Evolutionary conservation across 768 basidiomycete genomes (phyloP).

Genomic region (Amanita exitialis): DNA sequence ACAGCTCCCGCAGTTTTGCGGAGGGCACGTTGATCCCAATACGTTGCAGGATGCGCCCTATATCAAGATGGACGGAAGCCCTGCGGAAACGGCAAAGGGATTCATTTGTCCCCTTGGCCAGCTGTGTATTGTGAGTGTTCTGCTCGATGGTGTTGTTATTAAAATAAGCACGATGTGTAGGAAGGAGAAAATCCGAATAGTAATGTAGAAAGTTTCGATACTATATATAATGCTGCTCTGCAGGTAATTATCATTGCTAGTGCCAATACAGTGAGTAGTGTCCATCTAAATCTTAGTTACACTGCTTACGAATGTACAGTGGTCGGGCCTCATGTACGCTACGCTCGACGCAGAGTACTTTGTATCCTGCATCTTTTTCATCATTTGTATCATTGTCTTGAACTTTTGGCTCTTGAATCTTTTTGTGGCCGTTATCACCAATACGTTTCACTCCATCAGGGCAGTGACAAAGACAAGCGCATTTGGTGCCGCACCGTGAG

Average conservation of each 20-base stretch:
- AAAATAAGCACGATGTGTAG: constrained; percentile 20
- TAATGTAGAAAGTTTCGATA: constrained; percentile 78
- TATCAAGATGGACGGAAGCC: constrained; percentile 19
- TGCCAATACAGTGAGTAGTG: constrained; percentile 56
- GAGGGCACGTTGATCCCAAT: constrained; percentile 63
- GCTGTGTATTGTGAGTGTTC: constrained; percentile 52
- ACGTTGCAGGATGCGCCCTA: constrained; percentile 36
- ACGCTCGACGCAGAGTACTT: constrained; percentile 89
- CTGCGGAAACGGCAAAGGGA: constrained; percentile 45
- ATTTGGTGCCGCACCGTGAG: constrained; percentile 74
- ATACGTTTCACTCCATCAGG: constrained; percentile 83
- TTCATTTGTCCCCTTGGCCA: constrained; percentile 87
- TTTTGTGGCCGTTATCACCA: constrained; percentile 93
- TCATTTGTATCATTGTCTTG: constrained; percentile 72
- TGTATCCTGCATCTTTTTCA: constrained; percentile 81
- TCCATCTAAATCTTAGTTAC: not conserved
- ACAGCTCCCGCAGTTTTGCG: constrained; percentile 55
- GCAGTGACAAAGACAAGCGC: constrained; percentile 84
- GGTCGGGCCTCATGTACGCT: constrained; percentile 76
- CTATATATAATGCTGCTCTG: constrained; percentile 68
- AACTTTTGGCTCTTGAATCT: constrained; percentile 94
- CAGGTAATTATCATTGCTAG: constrained; percentile 83
- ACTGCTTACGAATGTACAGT: constrained; percentile 27
- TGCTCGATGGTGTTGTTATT: not conserved
- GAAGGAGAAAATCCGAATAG: constrained; percentile 56